A percentile compares a stretch with the other conserved stretches of the same genome.
Conservation (phyloP, 345 rosid genomes). For the Pistacia vera region DNA sequence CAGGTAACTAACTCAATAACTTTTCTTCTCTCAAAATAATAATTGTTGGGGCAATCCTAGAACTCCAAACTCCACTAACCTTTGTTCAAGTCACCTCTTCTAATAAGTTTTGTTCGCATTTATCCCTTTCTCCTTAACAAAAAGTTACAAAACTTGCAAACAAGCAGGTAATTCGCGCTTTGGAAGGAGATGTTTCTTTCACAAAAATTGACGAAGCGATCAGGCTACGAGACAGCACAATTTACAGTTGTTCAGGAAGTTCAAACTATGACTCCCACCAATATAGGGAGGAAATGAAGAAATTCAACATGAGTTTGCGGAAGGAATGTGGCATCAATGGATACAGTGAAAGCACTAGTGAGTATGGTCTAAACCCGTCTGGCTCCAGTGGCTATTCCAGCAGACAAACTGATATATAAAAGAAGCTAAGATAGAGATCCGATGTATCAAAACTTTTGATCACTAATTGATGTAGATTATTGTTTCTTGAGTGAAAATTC, state of each 20-base stretch:
- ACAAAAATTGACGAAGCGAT: slow-evolving; percentile 47
- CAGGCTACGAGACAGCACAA: slow-evolving; percentile 33
- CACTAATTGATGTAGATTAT: background rate
- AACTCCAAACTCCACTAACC: no score
- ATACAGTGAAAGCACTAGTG: slow-evolving; percentile 49
- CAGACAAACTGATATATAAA: slow-evolving; percentile 18
- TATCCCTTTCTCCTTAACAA: background rate
- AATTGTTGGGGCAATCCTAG: no score
- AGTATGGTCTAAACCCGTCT: slow-evolving; percentile 59
- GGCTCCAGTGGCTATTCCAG: slow-evolving; percentile 55
- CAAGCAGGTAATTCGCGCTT: slow-evolving; percentile 60
- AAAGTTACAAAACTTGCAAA: background rate
- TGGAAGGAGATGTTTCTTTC: slow-evolving; percentile 62
- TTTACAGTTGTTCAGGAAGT: slow-evolving; percentile 44
- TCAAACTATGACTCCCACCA: slow-evolving; percentile 28
- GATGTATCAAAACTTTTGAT: background rate
- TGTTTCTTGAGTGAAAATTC: no score
- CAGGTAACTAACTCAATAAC: slow-evolving; percentile 47
- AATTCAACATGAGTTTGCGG: slow-evolving; percentile 38
- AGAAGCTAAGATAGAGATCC: background rate
- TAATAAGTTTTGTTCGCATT: background rate
- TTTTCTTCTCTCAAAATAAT: background rate
- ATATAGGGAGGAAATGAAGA: slow-evolving; percentile 21
- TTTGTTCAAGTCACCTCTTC: background rate
- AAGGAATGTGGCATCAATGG: slow-evolving; percentile 33